A percentile compares a stretch with the other conserved stretches of the same genome.
Conservation (phyloP, 306 rosid species). For the Casuarina equisetifolia region DNA sequence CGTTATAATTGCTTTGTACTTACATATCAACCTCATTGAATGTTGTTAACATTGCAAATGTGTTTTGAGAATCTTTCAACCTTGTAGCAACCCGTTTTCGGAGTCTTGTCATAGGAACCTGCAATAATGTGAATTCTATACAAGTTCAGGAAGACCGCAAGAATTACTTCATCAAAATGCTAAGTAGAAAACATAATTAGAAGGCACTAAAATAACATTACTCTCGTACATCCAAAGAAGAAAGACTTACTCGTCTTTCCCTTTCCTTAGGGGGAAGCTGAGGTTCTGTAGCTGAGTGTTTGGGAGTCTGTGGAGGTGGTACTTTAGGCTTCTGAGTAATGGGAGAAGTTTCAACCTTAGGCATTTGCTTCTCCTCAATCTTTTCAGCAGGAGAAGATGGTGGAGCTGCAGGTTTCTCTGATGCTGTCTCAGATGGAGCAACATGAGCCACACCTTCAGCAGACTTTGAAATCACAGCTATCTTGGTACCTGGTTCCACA, state of each 20-base stretch:
- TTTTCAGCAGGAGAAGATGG: slow-evolving; percentile 42
- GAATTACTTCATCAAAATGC: slow-evolving; percentile 2
- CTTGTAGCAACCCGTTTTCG: slow-evolving; percentile 67
- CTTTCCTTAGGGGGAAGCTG: slow-evolving; percentile 82
- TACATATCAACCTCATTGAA: slow-evolving; percentile 89
- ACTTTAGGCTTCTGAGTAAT: slow-evolving; percentile 46
- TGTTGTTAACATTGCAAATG: slow-evolving; percentile 81
- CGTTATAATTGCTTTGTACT: slow-evolving; percentile 26
- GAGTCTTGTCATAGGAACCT: slow-evolving; percentile 91
- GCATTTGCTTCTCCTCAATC: slow-evolving; percentile 49
- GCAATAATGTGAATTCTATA: slow-evolving; percentile 18
- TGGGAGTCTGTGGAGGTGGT: slow-evolving; percentile 42
- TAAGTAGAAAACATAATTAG: slow-evolving; percentile 12
- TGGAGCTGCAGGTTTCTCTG: slow-evolving; percentile 48
- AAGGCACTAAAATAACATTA: neutral
- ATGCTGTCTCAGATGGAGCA: slow-evolving; percentile 59
- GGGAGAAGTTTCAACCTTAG: slow-evolving; percentile 48
- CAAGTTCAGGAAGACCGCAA: slow-evolving; percentile 12
- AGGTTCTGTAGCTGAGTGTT: slow-evolving; percentile 65
- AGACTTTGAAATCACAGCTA: slow-evolving; percentile 79
- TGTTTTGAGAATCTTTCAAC: slow-evolving; percentile 87
- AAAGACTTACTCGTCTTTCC: slow-evolving; percentile 68
- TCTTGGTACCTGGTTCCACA: slow-evolving; percentile 80
- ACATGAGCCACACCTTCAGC: slow-evolving; percentile 71
- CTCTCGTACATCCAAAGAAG: neutral